Base-by-base conservation (phyloP, 371 early-diverging fungal species). In the Mortierella sp. region DNA sequence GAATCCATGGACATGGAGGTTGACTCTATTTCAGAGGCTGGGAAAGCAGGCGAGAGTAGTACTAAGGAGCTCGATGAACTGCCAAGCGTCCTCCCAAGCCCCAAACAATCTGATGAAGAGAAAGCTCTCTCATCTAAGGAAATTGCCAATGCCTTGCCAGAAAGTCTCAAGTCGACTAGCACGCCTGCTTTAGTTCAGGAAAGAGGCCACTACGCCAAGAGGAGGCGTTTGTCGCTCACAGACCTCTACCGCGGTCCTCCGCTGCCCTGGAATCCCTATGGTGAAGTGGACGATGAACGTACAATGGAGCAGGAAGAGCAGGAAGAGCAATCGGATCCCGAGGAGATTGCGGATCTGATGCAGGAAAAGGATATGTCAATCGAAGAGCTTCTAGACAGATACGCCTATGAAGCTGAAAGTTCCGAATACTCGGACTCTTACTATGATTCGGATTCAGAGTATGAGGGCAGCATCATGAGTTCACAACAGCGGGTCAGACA, bases 261-360 rank as follows among this genome's bases (percentile, higher is more conserved):
- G 16, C 59, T 75, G 11, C 81, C 81, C 5, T 72, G 52, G 62
- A 75, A 81, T 62, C 76, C 81, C 13, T 81, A 83, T 32, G 74
- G 73, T 3, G 81, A 81, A 9, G 84, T 85, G 22, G 87, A 86
- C 32, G 84, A 85, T 53, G 89, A 87, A 57, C 77, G 84, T 16
- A 84, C 88, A 16, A 79, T 86, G 61, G 87, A 88, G 21, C 85
- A 85, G 32, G 84, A 86, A 58, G 85, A 84, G 19, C 80, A 73
- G 38, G 84, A 74, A 13, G 70, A 67, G 5, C 65, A 67, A 15
- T 64, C 79, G 0, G 87, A 86, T 40, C 72, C 87, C 7, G 74
- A 83, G 16, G 88, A 83, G 11, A 8, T 81, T 22, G 0, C 71
- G 4, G 67, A 58, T 15, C 48, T 87, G 8, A 59, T 76, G 58